Percentiles rank a stretch among this genome's conserved stretches.
Evolutionary conservation across 2,329 filamentous ascomycete genomes (phyloP).

Genomic region (Orbilia blumenaviensis): DNA sequence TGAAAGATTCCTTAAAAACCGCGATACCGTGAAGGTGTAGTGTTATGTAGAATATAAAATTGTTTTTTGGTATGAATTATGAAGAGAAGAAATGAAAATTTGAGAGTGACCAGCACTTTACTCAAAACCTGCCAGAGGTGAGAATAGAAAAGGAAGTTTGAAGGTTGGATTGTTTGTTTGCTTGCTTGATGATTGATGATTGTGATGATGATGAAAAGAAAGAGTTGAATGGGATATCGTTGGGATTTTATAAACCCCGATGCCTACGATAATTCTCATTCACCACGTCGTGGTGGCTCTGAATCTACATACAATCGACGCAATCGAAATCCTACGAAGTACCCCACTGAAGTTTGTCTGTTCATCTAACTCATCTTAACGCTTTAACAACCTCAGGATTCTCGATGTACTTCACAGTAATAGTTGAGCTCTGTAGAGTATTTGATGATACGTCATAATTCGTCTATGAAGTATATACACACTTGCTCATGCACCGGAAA

Average conservation of each 20-base stretch:
- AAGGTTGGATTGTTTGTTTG: neutral
- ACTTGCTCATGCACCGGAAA: too few relatives aligned
- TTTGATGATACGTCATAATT: too few relatives aligned
- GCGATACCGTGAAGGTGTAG: too few relatives aligned
- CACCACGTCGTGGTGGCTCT: too few relatives aligned
- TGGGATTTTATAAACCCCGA: neutral
- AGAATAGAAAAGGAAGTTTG: neutral
- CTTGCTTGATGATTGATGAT: neutral
- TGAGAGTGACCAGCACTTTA: constrained; percentile 13
- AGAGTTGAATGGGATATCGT: neutral
- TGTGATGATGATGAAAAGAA: neutral
- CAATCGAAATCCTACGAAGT: neutral
- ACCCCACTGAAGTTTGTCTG: too few relatives aligned
- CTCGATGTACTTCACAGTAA: too few relatives aligned
- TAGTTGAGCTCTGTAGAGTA: too few relatives aligned
- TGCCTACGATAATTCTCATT: neutral
- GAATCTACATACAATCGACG: too few relatives aligned
- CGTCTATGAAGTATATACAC: too few relatives aligned
- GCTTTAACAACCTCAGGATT: too few relatives aligned
- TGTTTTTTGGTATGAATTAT: neutral
- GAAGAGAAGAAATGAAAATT: neutral
- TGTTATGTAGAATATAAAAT: too few relatives aligned
- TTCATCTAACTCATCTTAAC: too few relatives aligned
- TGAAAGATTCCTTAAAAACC: neutral
- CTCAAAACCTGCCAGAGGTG: constrained; percentile 18